Evolutionary conservation across 2,329 filamentous ascomycete species (phyloP).

Genomic region (Aspergillus quadricinctus): DNA sequence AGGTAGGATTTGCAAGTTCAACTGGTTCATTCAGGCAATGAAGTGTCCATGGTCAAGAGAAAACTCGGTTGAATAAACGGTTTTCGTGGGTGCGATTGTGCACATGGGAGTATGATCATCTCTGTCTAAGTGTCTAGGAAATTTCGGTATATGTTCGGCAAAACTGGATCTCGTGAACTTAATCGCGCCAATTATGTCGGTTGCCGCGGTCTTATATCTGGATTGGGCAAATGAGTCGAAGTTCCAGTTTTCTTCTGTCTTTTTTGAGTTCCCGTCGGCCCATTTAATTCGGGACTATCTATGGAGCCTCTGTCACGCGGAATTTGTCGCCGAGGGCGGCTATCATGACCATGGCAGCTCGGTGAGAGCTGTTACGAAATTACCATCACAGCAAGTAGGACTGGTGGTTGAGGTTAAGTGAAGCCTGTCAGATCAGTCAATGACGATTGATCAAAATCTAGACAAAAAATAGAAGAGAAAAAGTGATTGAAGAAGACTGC

Average conservation of each 20-base stretch:
- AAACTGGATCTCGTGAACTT: slow-evolving; percentile 6
- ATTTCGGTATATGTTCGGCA: slow-evolving; percentile 13
- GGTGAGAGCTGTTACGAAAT: background rate
- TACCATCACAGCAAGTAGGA: background rate
- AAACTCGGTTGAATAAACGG: background rate
- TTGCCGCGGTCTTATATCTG: background rate
- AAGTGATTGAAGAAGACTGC: slow-evolving; percentile 1
- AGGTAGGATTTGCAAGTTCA: background rate
- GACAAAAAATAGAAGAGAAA: background rate
- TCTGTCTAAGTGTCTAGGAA: background rate
- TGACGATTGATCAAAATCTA: background rate
- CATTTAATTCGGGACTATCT: background rate
- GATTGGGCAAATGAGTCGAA: background rate
- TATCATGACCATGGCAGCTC: background rate
- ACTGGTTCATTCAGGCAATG: background rate
- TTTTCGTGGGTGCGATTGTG: background rate
- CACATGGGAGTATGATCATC: too few species aligned
- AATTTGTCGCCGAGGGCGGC: background rate
- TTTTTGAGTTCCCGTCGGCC: background rate
- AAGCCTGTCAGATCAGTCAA: background rate
- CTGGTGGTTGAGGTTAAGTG: too few species aligned
- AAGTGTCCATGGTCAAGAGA: background rate
- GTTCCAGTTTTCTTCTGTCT: background rate
- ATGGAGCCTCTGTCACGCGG: background rate
- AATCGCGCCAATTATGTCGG: slow-evolving; percentile 5